Conservation (phyloP, 2,329 filamentous ascomycete species). For the Ophiostoma ulmi region DNA sequence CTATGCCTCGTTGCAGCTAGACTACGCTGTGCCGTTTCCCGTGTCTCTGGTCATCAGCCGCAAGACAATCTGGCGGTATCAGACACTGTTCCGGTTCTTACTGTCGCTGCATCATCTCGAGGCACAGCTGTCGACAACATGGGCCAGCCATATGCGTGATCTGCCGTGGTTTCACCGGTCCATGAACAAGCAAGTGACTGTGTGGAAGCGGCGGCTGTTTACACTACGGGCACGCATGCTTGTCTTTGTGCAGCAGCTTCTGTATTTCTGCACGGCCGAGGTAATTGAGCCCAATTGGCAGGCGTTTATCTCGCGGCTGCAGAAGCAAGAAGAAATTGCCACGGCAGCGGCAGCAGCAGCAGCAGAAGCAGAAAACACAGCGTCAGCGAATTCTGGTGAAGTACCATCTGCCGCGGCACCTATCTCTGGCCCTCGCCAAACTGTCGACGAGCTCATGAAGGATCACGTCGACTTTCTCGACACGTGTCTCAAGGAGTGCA, state of each 20-base stretch:
- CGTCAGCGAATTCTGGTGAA: constrained; percentile 31
- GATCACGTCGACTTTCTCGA: constrained; percentile 98
- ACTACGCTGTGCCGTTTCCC: constrained; percentile 91
- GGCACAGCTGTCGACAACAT: constrained; percentile 76
- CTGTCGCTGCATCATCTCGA: constrained; percentile 86
- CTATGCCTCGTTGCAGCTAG: constrained; percentile 87
- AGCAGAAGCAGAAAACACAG: neutral
- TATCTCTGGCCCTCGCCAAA: constrained; percentile 46
- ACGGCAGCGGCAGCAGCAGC: constrained; percentile 31
- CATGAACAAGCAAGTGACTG: constrained; percentile 66
- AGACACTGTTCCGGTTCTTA: constrained; percentile 90
- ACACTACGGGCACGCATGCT: constrained; percentile 90
- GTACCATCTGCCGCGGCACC: constrained; percentile 23
- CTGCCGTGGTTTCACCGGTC: constrained; percentile 78
- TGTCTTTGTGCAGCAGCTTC: constrained; percentile 90
- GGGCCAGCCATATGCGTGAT: constrained; percentile 82
- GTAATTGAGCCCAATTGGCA: constrained; percentile 98
- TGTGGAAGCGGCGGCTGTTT: constrained; percentile 91
- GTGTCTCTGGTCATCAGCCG: constrained; percentile 91
- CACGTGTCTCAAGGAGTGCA: constrained; percentile 96
- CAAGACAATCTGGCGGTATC: constrained; percentile 95
- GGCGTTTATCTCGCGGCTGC: constrained; percentile 81
- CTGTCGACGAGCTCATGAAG: constrained; percentile 97
- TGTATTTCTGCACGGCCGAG: constrained; percentile 95
- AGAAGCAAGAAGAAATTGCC: constrained; percentile 46